phyloP scores from a whole-genome alignment of 345 rosid genomes.

The Eucalyptus urophylla region DNA sequence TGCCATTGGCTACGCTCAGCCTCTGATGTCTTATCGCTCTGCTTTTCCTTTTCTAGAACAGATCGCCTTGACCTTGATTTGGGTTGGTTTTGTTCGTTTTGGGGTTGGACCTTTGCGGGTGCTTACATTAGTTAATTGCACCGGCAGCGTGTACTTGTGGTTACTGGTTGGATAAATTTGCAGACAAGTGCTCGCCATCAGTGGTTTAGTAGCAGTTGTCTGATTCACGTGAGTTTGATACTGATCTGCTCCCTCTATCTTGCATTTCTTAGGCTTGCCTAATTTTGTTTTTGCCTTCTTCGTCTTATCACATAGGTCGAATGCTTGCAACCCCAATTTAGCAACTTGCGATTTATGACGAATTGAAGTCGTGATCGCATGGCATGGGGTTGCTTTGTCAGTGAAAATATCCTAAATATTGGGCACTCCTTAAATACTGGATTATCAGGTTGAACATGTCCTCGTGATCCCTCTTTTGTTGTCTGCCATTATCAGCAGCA shows the following conservation, averaged over 20 bases:
- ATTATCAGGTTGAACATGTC: not conserved
- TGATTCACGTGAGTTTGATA: not conserved
- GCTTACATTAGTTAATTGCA: not conserved
- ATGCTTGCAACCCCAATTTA: not conserved
- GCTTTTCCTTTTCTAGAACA: not conserved
- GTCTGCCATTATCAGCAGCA: not conserved
- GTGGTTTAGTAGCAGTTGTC: not conserved
- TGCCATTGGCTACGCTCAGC: not conserved
- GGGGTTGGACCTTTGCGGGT: not conserved
- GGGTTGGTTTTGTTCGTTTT: not conserved
- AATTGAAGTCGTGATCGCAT: not conserved
- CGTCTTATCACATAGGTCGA: not conserved
- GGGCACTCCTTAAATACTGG: not conserved
- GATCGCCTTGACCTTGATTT: not conserved
- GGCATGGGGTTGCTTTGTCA: not conserved
- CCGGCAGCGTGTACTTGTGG: not conserved
- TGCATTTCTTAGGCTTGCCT: not conserved
- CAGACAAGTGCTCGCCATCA: not conserved
- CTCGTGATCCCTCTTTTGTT: not conserved
- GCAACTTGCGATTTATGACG: not conserved
- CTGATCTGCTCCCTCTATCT: not conserved
- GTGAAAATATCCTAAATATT: not conserved
- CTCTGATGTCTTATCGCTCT: not conserved
- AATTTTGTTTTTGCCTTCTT: not conserved
- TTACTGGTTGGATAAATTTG: not conserved